phyloP scores from a whole-genome alignment of 169 alveolate species.

The Cystoisospora suis region DNA sequence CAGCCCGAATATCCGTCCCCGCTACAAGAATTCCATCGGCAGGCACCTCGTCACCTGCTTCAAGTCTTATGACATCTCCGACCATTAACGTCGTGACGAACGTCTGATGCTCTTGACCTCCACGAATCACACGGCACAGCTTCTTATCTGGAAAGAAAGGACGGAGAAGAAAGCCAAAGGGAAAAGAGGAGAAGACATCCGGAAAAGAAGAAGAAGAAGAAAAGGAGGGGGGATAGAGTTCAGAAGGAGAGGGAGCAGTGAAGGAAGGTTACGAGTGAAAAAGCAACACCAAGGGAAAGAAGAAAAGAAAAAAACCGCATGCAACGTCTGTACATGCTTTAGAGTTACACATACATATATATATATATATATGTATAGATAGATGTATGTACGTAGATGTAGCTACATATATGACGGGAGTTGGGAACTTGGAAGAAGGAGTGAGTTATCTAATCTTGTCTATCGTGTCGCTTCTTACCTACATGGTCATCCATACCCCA shows the following conservation, averaged over 20 bases:
- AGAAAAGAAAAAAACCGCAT: neutral
- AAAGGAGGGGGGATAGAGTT: neutral
- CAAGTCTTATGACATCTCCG: conserved; percentile 85
- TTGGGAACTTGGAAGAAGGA: neutral
- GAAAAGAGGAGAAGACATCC: neutral
- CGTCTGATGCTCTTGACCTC: conserved; percentile 66
- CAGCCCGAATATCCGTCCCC: conserved; percentile 78
- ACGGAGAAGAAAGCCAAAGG: neutral
- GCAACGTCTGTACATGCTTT: neutral
- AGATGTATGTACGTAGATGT: neutral
- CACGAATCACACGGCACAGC: conserved; percentile 69
- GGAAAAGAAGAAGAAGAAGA: neutral
- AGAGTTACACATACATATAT: neutral
- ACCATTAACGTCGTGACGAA: conserved; percentile 78
- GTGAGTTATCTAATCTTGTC: too few species aligned
- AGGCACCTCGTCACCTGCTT: conserved; percentile 78
- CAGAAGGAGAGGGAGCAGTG: too few species aligned
- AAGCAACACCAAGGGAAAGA: neutral
- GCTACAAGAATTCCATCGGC: conserved; percentile 81
- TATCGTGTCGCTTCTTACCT: too few species aligned
- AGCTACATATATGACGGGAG: neutral
- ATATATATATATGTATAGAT: neutral
- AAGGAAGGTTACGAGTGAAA: neutral
- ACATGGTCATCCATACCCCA: too few species aligned
- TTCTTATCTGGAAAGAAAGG: conserved; percentile 48